Percentiles rank a stretch among this genome's conserved stretches.
phyloP scores from a whole-genome alignment of 306 rosid species.

The Phaseolus lunatus region DNA sequence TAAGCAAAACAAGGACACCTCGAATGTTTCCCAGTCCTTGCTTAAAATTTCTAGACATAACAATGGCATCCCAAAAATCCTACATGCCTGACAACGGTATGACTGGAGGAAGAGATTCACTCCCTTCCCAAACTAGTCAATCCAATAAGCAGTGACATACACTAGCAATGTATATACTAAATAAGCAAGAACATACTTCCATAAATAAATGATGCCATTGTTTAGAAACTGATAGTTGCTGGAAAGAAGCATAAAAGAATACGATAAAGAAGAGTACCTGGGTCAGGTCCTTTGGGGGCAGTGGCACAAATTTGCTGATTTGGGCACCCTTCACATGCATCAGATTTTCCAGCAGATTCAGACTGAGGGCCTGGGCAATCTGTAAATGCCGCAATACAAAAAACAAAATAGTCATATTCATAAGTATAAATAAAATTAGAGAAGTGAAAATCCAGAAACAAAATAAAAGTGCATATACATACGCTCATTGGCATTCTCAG shows the following conservation, averaged over 20 bases:
- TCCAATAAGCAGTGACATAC: slow-evolving; percentile 8
- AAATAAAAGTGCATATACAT: slow-evolving; percentile 41
- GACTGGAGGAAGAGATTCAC: not conserved
- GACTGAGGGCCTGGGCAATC: slow-evolving; percentile 94
- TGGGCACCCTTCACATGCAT: slow-evolving; percentile 86
- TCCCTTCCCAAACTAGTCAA: not conserved
- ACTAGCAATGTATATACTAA: not conserved
- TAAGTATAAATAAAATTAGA: not conserved
- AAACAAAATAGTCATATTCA: slow-evolving; percentile 9
- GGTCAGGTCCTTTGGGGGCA: slow-evolving; percentile 96
- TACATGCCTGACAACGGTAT: slow-evolving; percentile 4
- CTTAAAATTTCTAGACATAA: not conserved
- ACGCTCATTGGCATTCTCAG: slow-evolving; percentile 90
- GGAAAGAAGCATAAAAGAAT: slow-evolving; percentile 16
- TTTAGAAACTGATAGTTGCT: not conserved
- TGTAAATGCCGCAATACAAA: slow-evolving; percentile 41
- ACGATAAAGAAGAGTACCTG: slow-evolving; percentile 55
- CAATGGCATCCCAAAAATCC: not conserved
- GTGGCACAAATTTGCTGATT: slow-evolving; percentile 90
- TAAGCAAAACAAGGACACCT: not conserved
- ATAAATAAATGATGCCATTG: slow-evolving; percentile 11
- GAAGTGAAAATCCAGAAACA: not conserved
- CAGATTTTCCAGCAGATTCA: slow-evolving; percentile 87
- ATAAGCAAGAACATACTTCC: not conserved
- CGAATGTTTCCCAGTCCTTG: slow-evolving; percentile 10